A percentile compares a stretch with the other conserved stretches of the same genome.
phyloP scores from a whole-genome alignment of 2,329 filamentous ascomycete species.

The Talaromyces rugulosus region DNA sequence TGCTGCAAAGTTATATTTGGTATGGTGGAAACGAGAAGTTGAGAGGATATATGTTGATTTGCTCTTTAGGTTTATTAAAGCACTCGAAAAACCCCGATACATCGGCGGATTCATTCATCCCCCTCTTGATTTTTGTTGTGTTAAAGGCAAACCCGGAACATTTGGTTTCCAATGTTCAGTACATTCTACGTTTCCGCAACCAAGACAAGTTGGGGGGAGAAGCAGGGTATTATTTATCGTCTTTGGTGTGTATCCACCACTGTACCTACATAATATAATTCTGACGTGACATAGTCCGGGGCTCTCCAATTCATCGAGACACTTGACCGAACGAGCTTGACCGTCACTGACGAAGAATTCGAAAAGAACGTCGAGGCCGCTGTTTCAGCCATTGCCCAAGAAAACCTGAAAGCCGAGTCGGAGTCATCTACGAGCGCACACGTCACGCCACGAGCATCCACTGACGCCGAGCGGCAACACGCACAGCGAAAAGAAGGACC shows the following conservation, averaged over 20 bases:
- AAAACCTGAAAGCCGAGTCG: constrained; percentile 62
- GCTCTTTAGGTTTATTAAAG: constrained; percentile 68
- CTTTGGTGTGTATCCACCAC: constrained; percentile 56
- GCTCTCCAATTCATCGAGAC: constrained; percentile 96
- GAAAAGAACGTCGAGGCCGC: constrained; percentile 94
- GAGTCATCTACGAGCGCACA: constrained; percentile 36
- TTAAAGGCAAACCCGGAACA: constrained; percentile 92
- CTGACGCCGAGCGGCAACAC: constrained; percentile 51
- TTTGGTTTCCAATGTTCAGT: constrained; percentile 95
- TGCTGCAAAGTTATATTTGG: constrained; percentile 99
- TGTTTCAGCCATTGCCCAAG: constrained; percentile 91
- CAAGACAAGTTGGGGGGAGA: constrained; percentile 97
- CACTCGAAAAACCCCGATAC: constrained; percentile 84
- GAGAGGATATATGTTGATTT: background rate
- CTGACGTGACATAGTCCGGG: constrained; percentile 45
- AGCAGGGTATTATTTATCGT: constrained; percentile 96
- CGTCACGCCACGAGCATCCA: constrained; percentile 55
- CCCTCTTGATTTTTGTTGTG: constrained; percentile 91
- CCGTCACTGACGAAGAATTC: constrained; percentile 91
- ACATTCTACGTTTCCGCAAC: constrained; percentile 93
- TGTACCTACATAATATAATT: background rate
- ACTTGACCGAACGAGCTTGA: constrained; percentile 87
- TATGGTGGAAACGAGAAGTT: constrained; percentile 35
- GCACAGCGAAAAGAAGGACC: constrained; percentile 29
- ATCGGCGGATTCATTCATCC: constrained; percentile 93